Evolutionary conservation across 2,329 filamentous ascomycete species (phyloP), one percentile per base, ranked within the genome.

Genomic region (Microcyclosporella mali): DNA sequence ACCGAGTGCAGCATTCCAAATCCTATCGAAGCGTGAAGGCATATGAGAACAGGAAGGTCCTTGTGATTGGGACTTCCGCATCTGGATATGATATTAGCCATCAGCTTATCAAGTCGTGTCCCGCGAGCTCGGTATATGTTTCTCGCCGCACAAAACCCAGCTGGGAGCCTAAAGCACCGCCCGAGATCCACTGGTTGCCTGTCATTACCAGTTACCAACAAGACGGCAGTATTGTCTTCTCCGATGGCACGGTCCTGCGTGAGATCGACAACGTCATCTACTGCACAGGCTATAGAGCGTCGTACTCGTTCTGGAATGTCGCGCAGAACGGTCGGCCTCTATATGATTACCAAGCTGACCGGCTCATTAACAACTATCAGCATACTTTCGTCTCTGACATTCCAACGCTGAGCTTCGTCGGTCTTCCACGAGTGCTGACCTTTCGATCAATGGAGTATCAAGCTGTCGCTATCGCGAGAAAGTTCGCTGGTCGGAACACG

Each of bases 391-490:
- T 75, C 37, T 68, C 63, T 1, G 66, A 70, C 16, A 69, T 70
- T 31, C 57, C 66, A 0, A 73, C 70, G 0, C 58, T 81, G 0
- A 77, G 66, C 0, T 60, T 77, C 9, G 66, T 79, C 0, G 77
- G 76, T 0, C 54, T 77, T 4, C 74, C 74, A 1, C 67, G 73
- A 1, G 69, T 70, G 0, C 56, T 75, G 10, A 77, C 73, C 0
- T 78, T 77, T 43, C 59, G 74, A 6, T 72, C 70, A 28, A 77
- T 77, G 47, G 75, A 78, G 55, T 78, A 78, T 47, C 75, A 78
- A 54, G 74, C 72, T 1, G 62, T 77, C 31, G 73, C 74, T 1
- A 57, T 78, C 0, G 73, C 75, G 2, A 63, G 75, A 2, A 51
- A 75, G 0, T 76, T 70, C 51, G 60, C 73, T 0, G 63, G 63